Percentiles rank a stretch among this genome's conserved stretches.
Conservation (phyloP, 371 early-diverging fungal species). For the Circinella umbellata region DNA sequence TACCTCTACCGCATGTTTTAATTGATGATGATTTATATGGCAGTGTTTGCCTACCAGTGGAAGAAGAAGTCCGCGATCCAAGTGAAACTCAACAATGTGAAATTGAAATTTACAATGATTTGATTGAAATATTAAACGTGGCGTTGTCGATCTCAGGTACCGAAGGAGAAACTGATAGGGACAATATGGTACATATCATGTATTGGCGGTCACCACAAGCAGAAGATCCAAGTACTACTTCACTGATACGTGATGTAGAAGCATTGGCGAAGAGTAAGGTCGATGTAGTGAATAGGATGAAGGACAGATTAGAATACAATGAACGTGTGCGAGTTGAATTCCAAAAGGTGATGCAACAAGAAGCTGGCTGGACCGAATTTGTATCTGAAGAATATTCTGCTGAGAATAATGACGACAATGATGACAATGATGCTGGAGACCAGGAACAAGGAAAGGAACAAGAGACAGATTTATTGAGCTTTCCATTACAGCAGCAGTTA, state of each 20-base stretch:
- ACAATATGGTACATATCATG: constrained; percentile 56
- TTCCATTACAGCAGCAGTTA: not conserved
- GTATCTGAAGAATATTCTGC: constrained; percentile 18
- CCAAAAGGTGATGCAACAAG: constrained; percentile 36
- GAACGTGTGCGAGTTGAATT: constrained; percentile 42
- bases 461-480: not conserved
- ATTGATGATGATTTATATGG: not conserved
- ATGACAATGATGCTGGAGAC: not conserved
- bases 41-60: not conserved
- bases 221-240: constrained; percentile 34
- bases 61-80: not conserved
- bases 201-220: constrained; percentile 59
- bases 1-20: not conserved
- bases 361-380: constrained; percentile 49
- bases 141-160: constrained; percentile 51
- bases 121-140: constrained; percentile 35
- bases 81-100: constrained; percentile 10
- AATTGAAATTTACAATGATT: constrained; percentile 30
- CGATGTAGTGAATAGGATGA: constrained; percentile 50
- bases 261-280: constrained; percentile 37
- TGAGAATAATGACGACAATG: not conserved
- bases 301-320: constrained; percentile 52
- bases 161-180: constrained; percentile 9
- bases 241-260: constrained; percentile 42
- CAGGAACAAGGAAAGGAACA: not conserved